A percentile compares a stretch with the other conserved stretches of the same genome.
Conservation (phyloP, 208 protist species). For the Phytomonas francai region DNA sequence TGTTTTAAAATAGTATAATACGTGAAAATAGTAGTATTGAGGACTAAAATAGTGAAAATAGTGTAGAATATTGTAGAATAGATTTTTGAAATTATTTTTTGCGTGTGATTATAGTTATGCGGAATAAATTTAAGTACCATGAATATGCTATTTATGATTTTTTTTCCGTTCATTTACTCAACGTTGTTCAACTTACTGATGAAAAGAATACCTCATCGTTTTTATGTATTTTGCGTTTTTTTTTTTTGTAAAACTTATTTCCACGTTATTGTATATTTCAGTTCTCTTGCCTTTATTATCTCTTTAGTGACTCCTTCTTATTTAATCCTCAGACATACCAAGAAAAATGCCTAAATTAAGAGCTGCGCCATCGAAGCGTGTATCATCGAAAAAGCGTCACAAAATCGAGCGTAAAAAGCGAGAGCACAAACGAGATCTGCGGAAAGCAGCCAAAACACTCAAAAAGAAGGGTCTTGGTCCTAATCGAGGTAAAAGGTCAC, state of each 20-base stretch:
- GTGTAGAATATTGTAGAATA: conserved; percentile 8
- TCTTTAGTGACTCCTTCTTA: conserved; percentile 5
- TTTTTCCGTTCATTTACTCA: conserved; percentile 4
- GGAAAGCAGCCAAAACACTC: conserved; percentile 78
- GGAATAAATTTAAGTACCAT: conserved; percentile 5
- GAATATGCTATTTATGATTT: conserved; percentile 7
- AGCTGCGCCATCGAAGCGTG: conserved; percentile 71
- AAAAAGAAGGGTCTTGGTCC: conserved; percentile 66
- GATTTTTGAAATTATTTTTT: conserved; percentile 21
- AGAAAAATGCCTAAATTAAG: conserved; percentile 68
- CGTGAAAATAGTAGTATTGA: not conserved
- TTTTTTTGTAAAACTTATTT: conserved; percentile 15
- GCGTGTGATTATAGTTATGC: conserved; percentile 2
- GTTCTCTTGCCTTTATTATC: conserved; percentile 19
- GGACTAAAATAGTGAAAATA: not conserved
- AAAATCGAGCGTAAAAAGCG: conserved; percentile 86
- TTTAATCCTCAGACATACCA: not conserved
- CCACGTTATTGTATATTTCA: conserved; percentile 1
- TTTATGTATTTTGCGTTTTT: conserved; percentile 3
- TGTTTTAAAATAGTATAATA: conserved; percentile 13
- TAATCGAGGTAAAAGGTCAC: conserved; percentile 64
- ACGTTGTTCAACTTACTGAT: not conserved
- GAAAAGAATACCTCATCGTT: not conserved
- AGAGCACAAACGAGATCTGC: conserved; percentile 81
- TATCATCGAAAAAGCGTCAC: conserved; percentile 76